phyloP scores from a whole-genome alignment of 495 filamentous ascomycete genomes.

The Penicillium tannophilum region DNA sequence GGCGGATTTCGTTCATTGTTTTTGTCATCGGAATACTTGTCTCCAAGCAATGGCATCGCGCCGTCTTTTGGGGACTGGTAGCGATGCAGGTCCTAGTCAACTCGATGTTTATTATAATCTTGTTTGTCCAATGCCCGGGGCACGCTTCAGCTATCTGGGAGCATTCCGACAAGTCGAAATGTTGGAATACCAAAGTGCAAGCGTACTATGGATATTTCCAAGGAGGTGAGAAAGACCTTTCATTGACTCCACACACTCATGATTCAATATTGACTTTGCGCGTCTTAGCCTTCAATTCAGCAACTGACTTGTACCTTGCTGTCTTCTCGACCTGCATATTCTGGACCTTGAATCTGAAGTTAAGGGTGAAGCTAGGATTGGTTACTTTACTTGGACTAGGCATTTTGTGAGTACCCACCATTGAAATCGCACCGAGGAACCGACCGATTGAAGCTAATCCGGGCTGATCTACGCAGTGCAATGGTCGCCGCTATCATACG shows the following conservation, averaged over 20 bases:
- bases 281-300: slow-evolving; percentile 41
- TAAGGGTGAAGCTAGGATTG: slow-evolving; percentile 50
- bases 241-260: too few species aligned
- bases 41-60: slow-evolving; percentile 25
- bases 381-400: slow-evolving; percentile 47
- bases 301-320: slow-evolving; percentile 54
- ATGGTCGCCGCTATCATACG: slow-evolving; percentile 37
- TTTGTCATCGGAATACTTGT: slow-evolving; percentile 43
- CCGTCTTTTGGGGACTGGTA: slow-evolving; percentile 38
- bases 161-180: slow-evolving; percentile 30
- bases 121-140: slow-evolving; percentile 42
- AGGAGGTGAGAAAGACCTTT: slow-evolving; percentile 32
- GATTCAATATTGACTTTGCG: neutral
- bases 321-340: slow-evolving; percentile 48
- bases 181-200: slow-evolving; percentile 36
- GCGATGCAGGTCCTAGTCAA: slow-evolving; percentile 31
- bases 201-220: slow-evolving; percentile 44
- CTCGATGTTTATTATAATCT: slow-evolving; percentile 33
- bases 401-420: slow-evolving; percentile 36
- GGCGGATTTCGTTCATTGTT: slow-evolving; percentile 41
- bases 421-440: neutral
- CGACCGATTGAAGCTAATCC: neutral
- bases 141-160: slow-evolving; percentile 44
- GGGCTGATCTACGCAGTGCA: slow-evolving; percentile 17
- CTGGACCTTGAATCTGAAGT: slow-evolving; percentile 44